Evolutionary conservation across 2,329 filamentous ascomycete species (phyloP), one percentile per base, ranked within the genome.

Genomic region (Trichoderma sp.): DNA sequence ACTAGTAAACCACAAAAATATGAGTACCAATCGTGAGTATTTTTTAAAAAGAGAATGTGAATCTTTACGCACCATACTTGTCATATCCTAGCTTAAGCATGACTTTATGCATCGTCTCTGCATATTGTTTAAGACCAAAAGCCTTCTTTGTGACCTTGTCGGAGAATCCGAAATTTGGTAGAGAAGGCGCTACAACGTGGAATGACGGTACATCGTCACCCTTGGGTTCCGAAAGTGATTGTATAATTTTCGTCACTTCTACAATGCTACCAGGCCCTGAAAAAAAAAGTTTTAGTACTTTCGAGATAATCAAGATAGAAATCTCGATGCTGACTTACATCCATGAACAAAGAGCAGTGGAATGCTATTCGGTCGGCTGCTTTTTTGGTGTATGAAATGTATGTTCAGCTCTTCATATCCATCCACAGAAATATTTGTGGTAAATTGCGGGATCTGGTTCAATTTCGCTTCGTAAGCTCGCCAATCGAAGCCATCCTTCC

Each of bases 341-440:
- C 90, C 90, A 77, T 93, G 91, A n/a, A 85, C 83, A 77, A 93
- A 92, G 1, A 93, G 78, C 34, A 93, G 77, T 0, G 91, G 91
- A 55, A 93, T 87, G 2, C 89, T 88, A 23, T 83, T 82, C 1
- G 84, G 74, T 2, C 80, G 82, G 2, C 80, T 76, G 74, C 86
- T 89, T 67, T 79, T 83, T 74, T 90, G 84, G 76, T 92, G 88
- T 6, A 93, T 77, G 75, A 91, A 91, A 78, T 93, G 91, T 2
- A 93, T 83, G 28, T 88, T 83, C 36, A 92, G 77, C 0, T 84
- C 82, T 0, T 84, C 88, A 73, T 91, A 92, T 0, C 86, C 87
- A 6, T 89, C 84, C 0, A 91, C 84, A 0, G 80, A 72, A 6
- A 92, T 80, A 1, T 79, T 78, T 0, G 86, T 85, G 2, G 80